Evolutionary conservation across 345 rosid genomes (phyloP).

Genomic region (Turnera subulata): DNA sequence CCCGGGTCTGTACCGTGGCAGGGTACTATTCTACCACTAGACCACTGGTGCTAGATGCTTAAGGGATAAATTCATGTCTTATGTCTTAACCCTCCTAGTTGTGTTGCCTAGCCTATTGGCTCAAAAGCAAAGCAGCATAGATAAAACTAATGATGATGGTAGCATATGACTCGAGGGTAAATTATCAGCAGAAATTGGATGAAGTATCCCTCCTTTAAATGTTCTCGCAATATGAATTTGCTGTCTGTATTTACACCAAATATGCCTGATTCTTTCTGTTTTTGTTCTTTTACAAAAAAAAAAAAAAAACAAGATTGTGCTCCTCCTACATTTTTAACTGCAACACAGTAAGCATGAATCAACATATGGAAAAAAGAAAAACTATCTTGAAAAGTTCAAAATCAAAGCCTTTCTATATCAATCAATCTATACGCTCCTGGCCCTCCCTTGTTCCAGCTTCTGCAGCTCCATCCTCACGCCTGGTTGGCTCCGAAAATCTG

Average conservation of each 20-base stretch:
- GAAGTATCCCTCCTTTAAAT: too few relatives aligned
- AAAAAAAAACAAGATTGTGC: neutral
- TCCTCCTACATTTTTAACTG: too few relatives aligned
- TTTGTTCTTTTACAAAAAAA: neutral
- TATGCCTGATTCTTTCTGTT: neutral
- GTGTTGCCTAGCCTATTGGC: too few relatives aligned
- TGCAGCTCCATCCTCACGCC: conserved; percentile 3
- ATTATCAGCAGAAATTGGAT: too few relatives aligned
- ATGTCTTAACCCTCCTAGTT: too few relatives aligned
- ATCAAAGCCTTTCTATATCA: neutral
- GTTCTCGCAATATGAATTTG: too few relatives aligned
- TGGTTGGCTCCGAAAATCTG: conserved; percentile 16
- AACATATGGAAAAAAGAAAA: neutral
- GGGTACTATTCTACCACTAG: conserved; percentile 50
- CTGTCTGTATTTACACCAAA: neutral
- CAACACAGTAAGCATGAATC: neutral
- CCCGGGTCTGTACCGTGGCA: conserved; percentile 31
- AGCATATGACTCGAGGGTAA: too few relatives aligned
- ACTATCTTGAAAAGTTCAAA: neutral
- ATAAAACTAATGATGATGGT: too few relatives aligned
- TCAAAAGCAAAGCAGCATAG: too few relatives aligned
- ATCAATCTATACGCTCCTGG: conserved; percentile 1
- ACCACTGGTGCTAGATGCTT: conserved; percentile 49
- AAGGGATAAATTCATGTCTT: too few relatives aligned
- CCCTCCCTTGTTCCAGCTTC: conserved; percentile 9